Percentiles rank a stretch among this genome's conserved stretches.
phyloP scores from a whole-genome alignment of 306 rosid species.

The Rosa persica region DNA sequence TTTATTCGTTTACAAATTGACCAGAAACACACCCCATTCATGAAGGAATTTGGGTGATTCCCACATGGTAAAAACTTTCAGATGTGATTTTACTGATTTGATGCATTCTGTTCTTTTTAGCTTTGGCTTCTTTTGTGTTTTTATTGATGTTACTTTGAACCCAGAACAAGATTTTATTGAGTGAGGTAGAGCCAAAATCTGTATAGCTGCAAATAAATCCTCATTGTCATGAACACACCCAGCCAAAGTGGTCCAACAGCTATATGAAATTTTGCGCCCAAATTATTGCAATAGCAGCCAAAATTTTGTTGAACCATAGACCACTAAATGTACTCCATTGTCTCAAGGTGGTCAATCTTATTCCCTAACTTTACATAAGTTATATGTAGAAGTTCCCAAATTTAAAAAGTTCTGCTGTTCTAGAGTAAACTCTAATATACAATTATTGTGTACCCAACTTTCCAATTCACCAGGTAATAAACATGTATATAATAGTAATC shows the following conservation, averaged over 20 bases:
- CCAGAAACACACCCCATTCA: background rate
- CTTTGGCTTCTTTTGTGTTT: background rate
- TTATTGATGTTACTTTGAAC: background rate
- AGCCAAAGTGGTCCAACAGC: slow-evolving; percentile 8
- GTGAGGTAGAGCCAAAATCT: background rate
- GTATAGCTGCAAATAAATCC: background rate
- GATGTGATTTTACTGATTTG: background rate
- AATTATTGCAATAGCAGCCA: slow-evolving; percentile 13
- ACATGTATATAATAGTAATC: no score
- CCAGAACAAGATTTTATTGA: background rate
- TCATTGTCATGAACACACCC: background rate
- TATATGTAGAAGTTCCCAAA: background rate
- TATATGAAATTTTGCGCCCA: slow-evolving; percentile 15
- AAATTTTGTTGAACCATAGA: slow-evolving; percentile 15
- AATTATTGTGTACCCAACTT: background rate
- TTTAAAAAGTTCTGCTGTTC: background rate
- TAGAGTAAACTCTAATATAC: background rate
- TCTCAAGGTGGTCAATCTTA: background rate
- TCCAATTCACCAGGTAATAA: background rate
- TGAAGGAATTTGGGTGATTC: slow-evolving; percentile 9
- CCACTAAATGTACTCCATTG: background rate
- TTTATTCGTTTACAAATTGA: background rate
- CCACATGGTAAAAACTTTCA: background rate
- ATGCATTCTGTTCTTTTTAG: background rate
- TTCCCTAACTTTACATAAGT: background rate